Evolutionary conservation across 2,329 filamentous ascomycete genomes (phyloP).

Genomic region (Cryoendolithus antarcticus): DNA sequence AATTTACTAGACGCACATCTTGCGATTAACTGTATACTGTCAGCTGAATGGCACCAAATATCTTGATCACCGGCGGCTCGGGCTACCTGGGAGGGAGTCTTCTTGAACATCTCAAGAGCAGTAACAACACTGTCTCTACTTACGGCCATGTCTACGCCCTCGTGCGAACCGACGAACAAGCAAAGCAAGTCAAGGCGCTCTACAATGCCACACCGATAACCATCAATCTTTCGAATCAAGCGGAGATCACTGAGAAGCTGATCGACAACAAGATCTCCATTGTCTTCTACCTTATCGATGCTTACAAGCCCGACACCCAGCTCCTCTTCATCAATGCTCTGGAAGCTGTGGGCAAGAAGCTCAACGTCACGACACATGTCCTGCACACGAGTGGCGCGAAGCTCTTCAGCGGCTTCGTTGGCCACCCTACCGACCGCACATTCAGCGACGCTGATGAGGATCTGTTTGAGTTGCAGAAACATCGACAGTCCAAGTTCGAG

Average conservation of each 20-base stretch:
- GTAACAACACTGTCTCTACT: conserved; percentile 25
- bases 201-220: conserved; percentile 33
- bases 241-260: conserved; percentile 26
- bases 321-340: conserved; percentile 35
- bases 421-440: conserved; percentile 28
- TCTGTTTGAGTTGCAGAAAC: conserved; percentile 34
- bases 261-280: conserved; percentile 34
- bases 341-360: conserved; percentile 30
- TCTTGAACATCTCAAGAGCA: conserved; percentile 26
- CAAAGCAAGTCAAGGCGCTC: conserved; percentile 27
- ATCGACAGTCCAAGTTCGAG: conserved; percentile 14
- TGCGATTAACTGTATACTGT: background rate
- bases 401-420: conserved; percentile 37
- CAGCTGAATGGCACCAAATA: conserved; percentile 22
- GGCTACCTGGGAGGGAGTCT: conserved; percentile 43
- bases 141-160: conserved; percentile 36
- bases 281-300: conserved; percentile 38
- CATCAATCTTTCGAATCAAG: conserved; percentile 28
- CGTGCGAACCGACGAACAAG: conserved; percentile 35
- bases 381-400: conserved; percentile 42
- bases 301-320: conserved; percentile 23
- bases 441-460: conserved; percentile 33
- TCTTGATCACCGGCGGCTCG: conserved; percentile 40
- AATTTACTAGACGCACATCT: too few relatives aligned
- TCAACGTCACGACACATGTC: conserved; percentile 35